Percentiles rank a stretch among this genome's conserved stretches.
Evolutionary conservation across 768 basidiomycete genomes (phyloP).

Genomic region (Termitomyces sp.): DNA sequence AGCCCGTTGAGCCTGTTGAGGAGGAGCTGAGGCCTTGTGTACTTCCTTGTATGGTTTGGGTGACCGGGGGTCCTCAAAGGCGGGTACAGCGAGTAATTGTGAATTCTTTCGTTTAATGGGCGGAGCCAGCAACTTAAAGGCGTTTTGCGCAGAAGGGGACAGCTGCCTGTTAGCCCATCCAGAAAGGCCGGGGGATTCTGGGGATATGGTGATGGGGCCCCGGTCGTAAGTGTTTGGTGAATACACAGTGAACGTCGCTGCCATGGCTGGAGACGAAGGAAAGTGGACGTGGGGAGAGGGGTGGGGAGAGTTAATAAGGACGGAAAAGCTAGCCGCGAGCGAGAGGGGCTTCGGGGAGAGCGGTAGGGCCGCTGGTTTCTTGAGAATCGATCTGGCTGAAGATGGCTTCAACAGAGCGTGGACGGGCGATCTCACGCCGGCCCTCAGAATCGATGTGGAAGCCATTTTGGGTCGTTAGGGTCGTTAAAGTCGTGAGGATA

Average conservation of each 20-base stretch:
- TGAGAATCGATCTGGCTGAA: constrained; percentile 32
- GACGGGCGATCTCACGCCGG: constrained; percentile 26
- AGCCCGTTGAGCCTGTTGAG: neutral
- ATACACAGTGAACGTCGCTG: constrained; percentile 50
- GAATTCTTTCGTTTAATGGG: constrained; percentile 15
- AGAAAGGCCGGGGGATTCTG: constrained; percentile 49
- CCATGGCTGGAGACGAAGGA: constrained; percentile 52
- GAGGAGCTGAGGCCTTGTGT: neutral
- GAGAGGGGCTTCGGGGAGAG: constrained; percentile 28
- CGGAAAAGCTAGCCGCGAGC: constrained; percentile 24
- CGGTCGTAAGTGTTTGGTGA: constrained; percentile 60
- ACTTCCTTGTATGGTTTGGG: constrained; percentile 21
- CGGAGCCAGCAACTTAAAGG: constrained; percentile 28
- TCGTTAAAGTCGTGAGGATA: constrained; percentile 16
- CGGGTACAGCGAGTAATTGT: constrained; percentile 10
- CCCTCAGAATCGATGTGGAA: constrained; percentile 30
- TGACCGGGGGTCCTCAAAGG: constrained; percentile 33
- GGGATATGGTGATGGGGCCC: constrained; percentile 52
- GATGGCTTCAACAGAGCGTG: constrained; percentile 20
- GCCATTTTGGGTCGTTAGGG: constrained; percentile 27
- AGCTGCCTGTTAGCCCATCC: constrained; percentile 46
- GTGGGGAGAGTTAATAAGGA: constrained; percentile 23
- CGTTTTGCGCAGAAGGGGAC: constrained; percentile 24
- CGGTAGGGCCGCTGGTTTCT: constrained; percentile 31
- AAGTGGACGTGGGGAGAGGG: constrained; percentile 58